Conservation (phyloP, 75 land plant genomes). For the Isoetes taiwanensis region DNA sequence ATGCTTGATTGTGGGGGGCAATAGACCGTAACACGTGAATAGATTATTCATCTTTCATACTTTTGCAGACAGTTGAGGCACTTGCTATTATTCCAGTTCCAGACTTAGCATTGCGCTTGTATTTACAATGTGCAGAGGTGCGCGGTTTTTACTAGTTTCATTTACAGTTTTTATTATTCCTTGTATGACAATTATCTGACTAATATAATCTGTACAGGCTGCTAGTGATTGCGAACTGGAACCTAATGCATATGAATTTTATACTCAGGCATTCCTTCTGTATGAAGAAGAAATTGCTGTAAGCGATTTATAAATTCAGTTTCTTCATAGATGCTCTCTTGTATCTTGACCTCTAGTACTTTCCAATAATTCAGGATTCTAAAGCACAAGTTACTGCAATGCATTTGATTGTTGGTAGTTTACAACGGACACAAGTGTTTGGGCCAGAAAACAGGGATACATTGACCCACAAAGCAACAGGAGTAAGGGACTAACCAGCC, state of each 20-base stretch:
- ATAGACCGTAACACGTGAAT: too few species aligned
- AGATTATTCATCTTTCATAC: too few species aligned
- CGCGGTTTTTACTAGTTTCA: too few species aligned
- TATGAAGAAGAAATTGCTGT: constrained; percentile 96
- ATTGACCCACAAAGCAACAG: constrained; percentile 95
- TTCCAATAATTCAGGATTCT: constrained; percentile 50
- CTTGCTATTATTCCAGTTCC: constrained; percentile 67
- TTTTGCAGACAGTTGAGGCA: constrained; percentile 68
- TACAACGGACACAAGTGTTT: constrained; percentile 82
- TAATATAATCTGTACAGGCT: constrained; percentile 41
- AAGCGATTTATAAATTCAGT: constrained; percentile 12
- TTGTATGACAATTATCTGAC: not conserved
- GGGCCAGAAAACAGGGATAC: constrained; percentile 98
- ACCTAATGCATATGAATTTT: constrained; percentile 91
- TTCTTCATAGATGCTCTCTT: too few species aligned
- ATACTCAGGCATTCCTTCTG: constrained; percentile 83
- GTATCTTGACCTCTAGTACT: too few species aligned
- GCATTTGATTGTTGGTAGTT: constrained; percentile 84
- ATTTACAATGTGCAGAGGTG: constrained; percentile 98
- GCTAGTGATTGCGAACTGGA: constrained; percentile 91
- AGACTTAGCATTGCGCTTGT: constrained; percentile 75
- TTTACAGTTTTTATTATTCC: too few species aligned
- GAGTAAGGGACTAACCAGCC: constrained; percentile 73
- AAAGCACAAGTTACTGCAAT: constrained; percentile 94
- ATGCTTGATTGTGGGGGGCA: too few species aligned